Evolutionary conservation across 306 rosid genomes (phyloP).

Genomic region (Hippophae rhamnoides): DNA sequence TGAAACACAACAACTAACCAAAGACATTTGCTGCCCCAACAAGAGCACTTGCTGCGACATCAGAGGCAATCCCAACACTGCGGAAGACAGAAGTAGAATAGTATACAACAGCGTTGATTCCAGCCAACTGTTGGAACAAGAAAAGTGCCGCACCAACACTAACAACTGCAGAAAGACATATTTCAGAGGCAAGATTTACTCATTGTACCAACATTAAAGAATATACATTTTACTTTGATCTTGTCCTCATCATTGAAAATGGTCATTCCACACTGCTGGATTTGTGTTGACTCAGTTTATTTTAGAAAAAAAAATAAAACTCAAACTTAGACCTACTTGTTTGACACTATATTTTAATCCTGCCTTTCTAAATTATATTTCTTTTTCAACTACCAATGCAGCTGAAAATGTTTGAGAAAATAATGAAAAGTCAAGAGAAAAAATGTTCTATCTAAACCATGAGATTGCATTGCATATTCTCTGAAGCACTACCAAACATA

Average conservation of each 20-base stretch:
- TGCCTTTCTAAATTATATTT: no score
- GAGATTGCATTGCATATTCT: no score
- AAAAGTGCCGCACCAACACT: conserved; percentile 80
- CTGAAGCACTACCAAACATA: no score
- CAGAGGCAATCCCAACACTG: conserved; percentile 87
- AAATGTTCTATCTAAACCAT: no score
- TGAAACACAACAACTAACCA: conserved; percentile 37
- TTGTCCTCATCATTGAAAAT: neutral
- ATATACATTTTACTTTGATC: neutral
- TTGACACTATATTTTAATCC: no score
- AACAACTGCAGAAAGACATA: conserved; percentile 56
- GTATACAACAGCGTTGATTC: conserved; percentile 91
- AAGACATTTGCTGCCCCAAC: conserved; percentile 93
- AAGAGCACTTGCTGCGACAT: conserved; percentile 94
- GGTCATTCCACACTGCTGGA: neutral
- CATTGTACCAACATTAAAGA: neutral
- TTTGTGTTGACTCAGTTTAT: neutral
- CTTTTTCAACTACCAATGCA: no score
- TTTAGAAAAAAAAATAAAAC: neutral
- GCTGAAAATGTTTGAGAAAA: no score
- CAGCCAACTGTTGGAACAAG: conserved; percentile 90
- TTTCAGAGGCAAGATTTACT: conserved; percentile 5
- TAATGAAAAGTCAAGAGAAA: no score
- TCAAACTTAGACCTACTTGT: neutral
- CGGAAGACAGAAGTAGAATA: conserved; percentile 91